Percentiles rank a stretch among this genome's conserved stretches.
phyloP scores from a whole-genome alignment of 345 rosid genomes.

The Capsella bursapastoris region DNA sequence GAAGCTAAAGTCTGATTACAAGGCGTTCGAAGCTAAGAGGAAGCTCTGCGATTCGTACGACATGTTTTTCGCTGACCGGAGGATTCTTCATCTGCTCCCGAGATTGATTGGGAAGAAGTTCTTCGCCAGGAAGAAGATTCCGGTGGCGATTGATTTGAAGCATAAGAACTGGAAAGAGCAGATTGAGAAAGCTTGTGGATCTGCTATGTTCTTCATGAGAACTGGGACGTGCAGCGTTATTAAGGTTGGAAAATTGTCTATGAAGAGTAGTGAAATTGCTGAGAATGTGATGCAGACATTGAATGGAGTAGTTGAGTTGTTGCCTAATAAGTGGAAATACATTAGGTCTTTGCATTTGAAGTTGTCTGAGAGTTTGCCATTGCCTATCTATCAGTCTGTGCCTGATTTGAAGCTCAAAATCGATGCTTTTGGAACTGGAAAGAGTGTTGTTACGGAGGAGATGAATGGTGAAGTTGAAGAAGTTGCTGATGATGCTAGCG shows the following conservation, averaged over 20 bases:
- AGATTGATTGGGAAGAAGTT: slow-evolving; percentile 80
- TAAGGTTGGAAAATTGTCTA: slow-evolving; percentile 66
- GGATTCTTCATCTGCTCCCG: slow-evolving; percentile 58
- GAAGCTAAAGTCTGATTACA: slow-evolving; percentile 47
- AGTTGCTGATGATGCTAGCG: slow-evolving; percentile 30
- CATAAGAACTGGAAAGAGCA: slow-evolving; percentile 87
- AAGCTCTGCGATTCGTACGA: slow-evolving; percentile 48
- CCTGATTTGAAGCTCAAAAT: slow-evolving; percentile 77
- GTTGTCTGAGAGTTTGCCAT: slow-evolving; percentile 67
- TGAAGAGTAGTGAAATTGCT: slow-evolving; percentile 50
- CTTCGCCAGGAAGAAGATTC: slow-evolving; percentile 72
- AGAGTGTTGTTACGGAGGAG: slow-evolving; percentile 34
- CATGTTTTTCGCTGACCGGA: slow-evolving; percentile 43
- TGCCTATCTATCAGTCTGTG: slow-evolving; percentile 71
- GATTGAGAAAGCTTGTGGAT: slow-evolving; percentile 61
- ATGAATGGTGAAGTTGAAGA: slow-evolving; percentile 26
- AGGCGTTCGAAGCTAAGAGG: slow-evolving; percentile 37
- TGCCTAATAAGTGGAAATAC: slow-evolving; percentile 72
- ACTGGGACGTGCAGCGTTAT: slow-evolving; percentile 75
- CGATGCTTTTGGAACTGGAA: slow-evolving; percentile 43
- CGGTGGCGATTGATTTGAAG: slow-evolving; percentile 61
- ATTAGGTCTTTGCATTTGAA: slow-evolving; percentile 78
- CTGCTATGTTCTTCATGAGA: slow-evolving; percentile 65
- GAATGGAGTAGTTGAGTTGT: slow-evolving; percentile 61
- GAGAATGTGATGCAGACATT: slow-evolving; percentile 67